phyloP scores from a whole-genome alignment of 805 yeast genomes.

The Wickerhamomyces chaumierensis region DNA sequence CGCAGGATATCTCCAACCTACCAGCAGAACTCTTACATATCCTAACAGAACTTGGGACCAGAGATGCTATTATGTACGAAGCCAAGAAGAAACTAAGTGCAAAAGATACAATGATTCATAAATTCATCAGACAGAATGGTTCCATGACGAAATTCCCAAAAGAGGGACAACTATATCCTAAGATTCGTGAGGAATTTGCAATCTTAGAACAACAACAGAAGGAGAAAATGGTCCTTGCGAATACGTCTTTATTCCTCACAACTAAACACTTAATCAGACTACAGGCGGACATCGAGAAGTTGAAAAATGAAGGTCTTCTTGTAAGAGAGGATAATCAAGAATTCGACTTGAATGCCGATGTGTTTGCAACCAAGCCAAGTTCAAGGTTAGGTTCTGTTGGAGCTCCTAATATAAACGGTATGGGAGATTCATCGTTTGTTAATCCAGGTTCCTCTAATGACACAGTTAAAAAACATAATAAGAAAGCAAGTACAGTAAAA shows the following conservation, averaged over 20 bases:
- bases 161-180: conserved; percentile 54
- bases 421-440: background rate
- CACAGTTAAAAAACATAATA: conserved; percentile 5
- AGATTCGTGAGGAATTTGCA: conserved; percentile 58
- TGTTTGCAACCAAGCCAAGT: conserved; percentile 20
- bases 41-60: conserved; percentile 63
- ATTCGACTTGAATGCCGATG: conserved; percentile 21
- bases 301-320: conserved; percentile 74
- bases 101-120: conserved; percentile 72
- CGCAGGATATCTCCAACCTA: conserved; percentile 65
- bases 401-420: background rate
- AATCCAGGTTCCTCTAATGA: conserved; percentile 5
- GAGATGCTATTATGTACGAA: conserved; percentile 59
- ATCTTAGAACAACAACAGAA: conserved; percentile 52
- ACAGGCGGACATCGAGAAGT: conserved; percentile 62
- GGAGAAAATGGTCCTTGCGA: conserved; percentile 70
- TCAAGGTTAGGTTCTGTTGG: conserved; percentile 21
- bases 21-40: conserved; percentile 80
- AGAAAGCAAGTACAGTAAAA: conserved; percentile 4
- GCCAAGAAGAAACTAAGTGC: conserved; percentile 53
- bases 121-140: conserved; percentile 74
- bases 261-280: conserved; percentile 64
- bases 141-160: conserved; percentile 72
- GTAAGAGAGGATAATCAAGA: conserved; percentile 32
- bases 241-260: conserved; percentile 71